Percentiles rank a stretch among this genome's conserved stretches.
Evolutionary conservation across 805 yeast species (phyloP).

Genomic region (Candida sonorensis): DNA sequence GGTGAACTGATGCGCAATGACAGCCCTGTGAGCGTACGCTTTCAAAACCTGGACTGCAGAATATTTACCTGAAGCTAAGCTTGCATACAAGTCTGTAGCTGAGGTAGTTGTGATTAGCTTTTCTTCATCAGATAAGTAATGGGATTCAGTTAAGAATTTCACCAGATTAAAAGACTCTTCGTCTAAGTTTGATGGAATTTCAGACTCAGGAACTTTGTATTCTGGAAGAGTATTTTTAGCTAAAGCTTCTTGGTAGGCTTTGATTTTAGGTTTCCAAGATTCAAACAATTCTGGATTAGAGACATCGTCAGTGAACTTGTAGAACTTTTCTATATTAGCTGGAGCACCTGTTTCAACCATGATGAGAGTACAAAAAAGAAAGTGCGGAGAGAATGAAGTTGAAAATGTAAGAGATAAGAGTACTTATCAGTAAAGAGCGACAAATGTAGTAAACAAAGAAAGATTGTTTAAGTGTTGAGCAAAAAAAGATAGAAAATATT

Average conservation of each 20-base stretch:
- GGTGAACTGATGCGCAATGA: slow-evolving; percentile 57
- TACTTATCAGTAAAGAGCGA: no score
- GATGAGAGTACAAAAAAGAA: neutral
- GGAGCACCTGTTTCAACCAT: slow-evolving; percentile 24
- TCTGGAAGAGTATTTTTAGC: slow-evolving; percentile 20
- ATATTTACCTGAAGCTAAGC: slow-evolving; percentile 40
- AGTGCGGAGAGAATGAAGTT: neutral
- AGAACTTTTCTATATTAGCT: slow-evolving; percentile 18
- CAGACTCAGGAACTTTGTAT: slow-evolving; percentile 24
- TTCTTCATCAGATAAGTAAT: slow-evolving; percentile 29
- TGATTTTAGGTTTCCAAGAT: slow-evolving; percentile 41
- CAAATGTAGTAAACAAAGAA: no score
- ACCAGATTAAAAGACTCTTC: slow-evolving; percentile 29
- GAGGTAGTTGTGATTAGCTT: slow-evolving; percentile 36
- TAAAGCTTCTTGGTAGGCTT: slow-evolving; percentile 30
- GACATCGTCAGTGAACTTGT: slow-evolving; percentile 26
- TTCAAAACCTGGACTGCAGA: slow-evolving; percentile 45
- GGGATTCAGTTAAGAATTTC: slow-evolving; percentile 28
- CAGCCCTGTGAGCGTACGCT: slow-evolving; percentile 62
- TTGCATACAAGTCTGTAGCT: slow-evolving; percentile 34
- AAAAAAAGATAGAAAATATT: no score
- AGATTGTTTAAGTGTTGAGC: no score
- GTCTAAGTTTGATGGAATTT: slow-evolving; percentile 30
- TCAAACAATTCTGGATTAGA: slow-evolving; percentile 34
- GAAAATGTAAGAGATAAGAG: neutral